phyloP scores from a whole-genome alignment of 345 rosid species.

The Salix viminalis region DNA sequence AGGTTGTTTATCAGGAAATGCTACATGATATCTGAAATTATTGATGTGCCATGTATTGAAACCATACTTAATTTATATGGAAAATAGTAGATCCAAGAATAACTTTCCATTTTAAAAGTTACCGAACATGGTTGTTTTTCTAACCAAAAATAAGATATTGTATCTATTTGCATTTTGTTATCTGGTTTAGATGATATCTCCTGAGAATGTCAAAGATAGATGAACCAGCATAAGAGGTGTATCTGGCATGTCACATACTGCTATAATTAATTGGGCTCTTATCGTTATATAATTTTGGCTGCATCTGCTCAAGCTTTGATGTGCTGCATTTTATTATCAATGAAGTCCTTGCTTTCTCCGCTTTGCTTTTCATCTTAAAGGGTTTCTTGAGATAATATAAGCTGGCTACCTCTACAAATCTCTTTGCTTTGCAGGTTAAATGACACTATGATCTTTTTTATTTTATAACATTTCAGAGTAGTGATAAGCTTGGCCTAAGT shows the following conservation, averaged over 20 bases:
- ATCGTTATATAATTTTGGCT: neutral
- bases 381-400: neutral
- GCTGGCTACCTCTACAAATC: neutral
- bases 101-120: neutral
- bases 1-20: neutral
- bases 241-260: neutral
- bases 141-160: neutral
- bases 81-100: neutral
- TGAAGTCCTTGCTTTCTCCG: neutral
- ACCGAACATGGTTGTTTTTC: neutral
- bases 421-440: neutral
- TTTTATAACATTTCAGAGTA: conserved; percentile 60
- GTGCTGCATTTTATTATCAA: neutral
- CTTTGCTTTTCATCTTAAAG: neutral
- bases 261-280: neutral
- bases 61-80: neutral
- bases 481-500: conserved; percentile 95
- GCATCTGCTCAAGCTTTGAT: neutral
- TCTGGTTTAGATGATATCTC: neutral
- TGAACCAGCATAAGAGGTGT: neutral
- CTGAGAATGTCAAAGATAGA: neutral
- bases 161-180: neutral
- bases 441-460: neutral
- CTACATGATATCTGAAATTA: neutral
- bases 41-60: neutral